Conservation (phyloP, 2,329 filamentous ascomycete species). For the Colletotrichum tofieldiae region DNA sequence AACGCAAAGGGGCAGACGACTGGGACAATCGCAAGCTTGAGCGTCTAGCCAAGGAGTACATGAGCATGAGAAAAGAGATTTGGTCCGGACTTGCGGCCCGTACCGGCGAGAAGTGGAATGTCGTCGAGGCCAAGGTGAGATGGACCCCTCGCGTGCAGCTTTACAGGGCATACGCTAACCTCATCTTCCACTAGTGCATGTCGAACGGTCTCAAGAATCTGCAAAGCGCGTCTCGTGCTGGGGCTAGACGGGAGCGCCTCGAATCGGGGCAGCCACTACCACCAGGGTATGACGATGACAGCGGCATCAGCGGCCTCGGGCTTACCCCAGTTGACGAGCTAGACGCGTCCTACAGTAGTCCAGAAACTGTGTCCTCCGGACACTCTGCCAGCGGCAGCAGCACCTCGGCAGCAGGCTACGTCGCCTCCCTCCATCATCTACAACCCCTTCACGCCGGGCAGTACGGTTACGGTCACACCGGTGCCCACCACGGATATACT, state of each 20-base stretch:
- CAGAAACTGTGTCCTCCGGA: slow-evolving; percentile 64
- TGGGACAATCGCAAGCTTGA: slow-evolving; percentile 86
- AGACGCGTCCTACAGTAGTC: slow-evolving; percentile 71
- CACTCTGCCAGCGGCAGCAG: slow-evolving; percentile 59
- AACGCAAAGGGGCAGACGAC: slow-evolving; percentile 81
- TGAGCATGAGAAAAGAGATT: slow-evolving; percentile 84
- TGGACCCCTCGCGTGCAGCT: neutral
- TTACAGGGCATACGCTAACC: slow-evolving; percentile 34
- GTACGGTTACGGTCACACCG: slow-evolving; percentile 48
- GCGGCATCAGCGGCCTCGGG: slow-evolving; percentile 76
- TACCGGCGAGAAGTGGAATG: slow-evolving; percentile 88
- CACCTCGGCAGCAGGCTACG: slow-evolving; percentile 50
- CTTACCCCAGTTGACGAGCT: slow-evolving; percentile 73
- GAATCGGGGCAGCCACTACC: slow-evolving; percentile 61
- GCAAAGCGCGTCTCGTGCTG: slow-evolving; percentile 77
- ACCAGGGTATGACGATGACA: slow-evolving; percentile 77
- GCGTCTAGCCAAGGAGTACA: slow-evolving; percentile 82
- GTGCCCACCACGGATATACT: slow-evolving; percentile 62
- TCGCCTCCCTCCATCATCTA: slow-evolving; percentile 49
- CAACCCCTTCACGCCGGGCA: slow-evolving; percentile 45
- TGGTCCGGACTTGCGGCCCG: slow-evolving; percentile 82
- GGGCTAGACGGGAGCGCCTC: slow-evolving; percentile 75
- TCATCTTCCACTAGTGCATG: slow-evolving; percentile 75
- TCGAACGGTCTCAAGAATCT: slow-evolving; percentile 87
- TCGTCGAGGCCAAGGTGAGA: slow-evolving; percentile 74